A percentile compares a stretch with the other conserved stretches of the same genome.
These are phyloP conservation scores for Eucalyptus pauciflora DNA, from an alignment of 345 rosid genomes.

Conservation along the genomic window DNA sequence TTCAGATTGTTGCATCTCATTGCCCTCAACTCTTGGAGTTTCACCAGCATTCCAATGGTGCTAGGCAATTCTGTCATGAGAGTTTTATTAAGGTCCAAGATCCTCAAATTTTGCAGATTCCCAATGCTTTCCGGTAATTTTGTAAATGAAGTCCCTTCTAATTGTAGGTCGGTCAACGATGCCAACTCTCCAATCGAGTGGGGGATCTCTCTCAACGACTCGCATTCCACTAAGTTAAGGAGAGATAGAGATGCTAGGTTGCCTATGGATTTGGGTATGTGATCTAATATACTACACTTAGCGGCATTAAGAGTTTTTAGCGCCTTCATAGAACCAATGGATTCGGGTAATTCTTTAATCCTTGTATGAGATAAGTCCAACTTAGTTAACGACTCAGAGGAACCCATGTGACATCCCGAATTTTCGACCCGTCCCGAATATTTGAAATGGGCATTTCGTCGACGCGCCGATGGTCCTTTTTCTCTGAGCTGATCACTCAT, in stretches of 20 bases:
- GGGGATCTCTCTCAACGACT: not conserved
- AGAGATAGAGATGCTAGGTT: not conserved
- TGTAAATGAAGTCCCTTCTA: not conserved
- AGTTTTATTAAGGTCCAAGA: not conserved
- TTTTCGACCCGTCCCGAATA: too few relatives aligned
- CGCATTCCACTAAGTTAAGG: not conserved
- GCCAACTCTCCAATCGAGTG: not conserved
- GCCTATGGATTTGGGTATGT: not conserved
- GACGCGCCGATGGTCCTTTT: too few relatives aligned
- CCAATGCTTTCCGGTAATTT: not conserved
- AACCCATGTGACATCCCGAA: too few relatives aligned
- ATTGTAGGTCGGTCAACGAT: not conserved
- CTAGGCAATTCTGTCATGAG: not conserved
- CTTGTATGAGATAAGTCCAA: rapidly evolving
- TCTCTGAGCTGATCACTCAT: too few relatives aligned
- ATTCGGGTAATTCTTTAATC: not conserved
- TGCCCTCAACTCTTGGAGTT: not conserved
- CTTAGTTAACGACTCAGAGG: not conserved
- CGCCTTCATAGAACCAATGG: not conserved
- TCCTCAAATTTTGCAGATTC: not conserved
- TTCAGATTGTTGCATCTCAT: rapidly evolving
- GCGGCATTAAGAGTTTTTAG: not conserved
- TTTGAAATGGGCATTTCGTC: too few relatives aligned
- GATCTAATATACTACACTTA: not conserved
- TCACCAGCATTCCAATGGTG: not conserved